These are phyloP conservation scores for Phytophthora hybrid DNA, from an alignment of 352 stramenopile genomes.

Conservation along the genomic window DNA sequence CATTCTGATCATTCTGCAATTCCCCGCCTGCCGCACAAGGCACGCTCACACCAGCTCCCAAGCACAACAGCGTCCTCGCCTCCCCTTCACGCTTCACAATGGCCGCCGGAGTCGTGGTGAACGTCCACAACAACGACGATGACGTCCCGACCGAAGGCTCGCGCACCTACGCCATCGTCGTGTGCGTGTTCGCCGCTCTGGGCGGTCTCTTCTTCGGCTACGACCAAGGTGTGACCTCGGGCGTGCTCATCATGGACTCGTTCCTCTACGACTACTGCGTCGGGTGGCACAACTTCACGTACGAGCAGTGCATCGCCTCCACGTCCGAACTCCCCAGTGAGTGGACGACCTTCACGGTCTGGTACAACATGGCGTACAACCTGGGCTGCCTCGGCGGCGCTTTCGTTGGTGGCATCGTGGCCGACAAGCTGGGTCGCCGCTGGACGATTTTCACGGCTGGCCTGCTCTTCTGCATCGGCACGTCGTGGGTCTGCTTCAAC, in stretches of 20 bases:
- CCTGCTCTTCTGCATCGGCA: slow-evolving; percentile 47
- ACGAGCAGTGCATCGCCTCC: slow-evolving; percentile 30
- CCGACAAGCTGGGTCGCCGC: slow-evolving; percentile 44
- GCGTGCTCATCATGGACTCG: slow-evolving; percentile 24
- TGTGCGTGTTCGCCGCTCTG: slow-evolving; percentile 11
- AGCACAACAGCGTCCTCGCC: no score
- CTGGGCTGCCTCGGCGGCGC: slow-evolving; percentile 31
- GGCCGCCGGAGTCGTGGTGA: no score
- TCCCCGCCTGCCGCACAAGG: not conserved
- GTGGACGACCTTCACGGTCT: slow-evolving; percentile 44
- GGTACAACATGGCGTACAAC: slow-evolving; percentile 42
- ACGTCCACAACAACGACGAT: no score
- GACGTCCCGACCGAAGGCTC: slow-evolving; percentile 3
- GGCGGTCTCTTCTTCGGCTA: not conserved
- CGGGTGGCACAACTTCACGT: slow-evolving; percentile 46
- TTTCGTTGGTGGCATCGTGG: slow-evolving; percentile 34
- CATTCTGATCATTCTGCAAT: slow-evolving; percentile 6
- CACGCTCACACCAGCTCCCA: no score
- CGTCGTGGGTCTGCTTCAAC: no score
- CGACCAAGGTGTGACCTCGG: slow-evolving; percentile 16
- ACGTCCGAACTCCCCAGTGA: slow-evolving; percentile 18
- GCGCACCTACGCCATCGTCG: slow-evolving; percentile 17
- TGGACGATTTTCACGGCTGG: slow-evolving; percentile 43
- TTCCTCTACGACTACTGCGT: slow-evolving; percentile 35
- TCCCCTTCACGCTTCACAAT: no score